Percentiles rank a stretch among this genome's conserved stretches.
Evolutionary conservation across 257 asterid species (phyloP).

Genomic region (Henckelia pumila): DNA sequence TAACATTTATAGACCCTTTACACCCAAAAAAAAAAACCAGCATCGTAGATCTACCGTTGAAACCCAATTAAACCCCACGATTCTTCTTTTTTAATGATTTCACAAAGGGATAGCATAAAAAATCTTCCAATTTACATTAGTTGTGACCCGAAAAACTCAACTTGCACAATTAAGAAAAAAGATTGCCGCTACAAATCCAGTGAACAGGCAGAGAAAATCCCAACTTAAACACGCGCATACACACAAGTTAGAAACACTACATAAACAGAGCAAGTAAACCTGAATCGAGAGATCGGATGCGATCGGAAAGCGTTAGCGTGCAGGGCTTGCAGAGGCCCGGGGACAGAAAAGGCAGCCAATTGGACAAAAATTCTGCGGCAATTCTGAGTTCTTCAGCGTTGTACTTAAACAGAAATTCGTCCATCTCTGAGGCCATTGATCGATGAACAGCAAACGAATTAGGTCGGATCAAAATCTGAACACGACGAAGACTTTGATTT

Average conservation of each 20-base stretch:
- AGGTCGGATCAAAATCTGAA: neutral
- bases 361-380: conserved; percentile 85
- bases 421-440: conserved; percentile 13
- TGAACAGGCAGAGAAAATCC: neutral
- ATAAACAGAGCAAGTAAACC: conserved; percentile 22
- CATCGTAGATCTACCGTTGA: neutral
- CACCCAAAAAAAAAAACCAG: neutral
- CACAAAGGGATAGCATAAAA: neutral
- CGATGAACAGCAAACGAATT: neutral
- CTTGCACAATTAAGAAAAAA: neutral
- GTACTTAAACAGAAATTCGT: conserved; percentile 58
- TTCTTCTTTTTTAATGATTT: too few relatives aligned
- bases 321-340: conserved; percentile 78
- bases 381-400: conserved; percentile 51
- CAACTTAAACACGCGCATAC: neutral
- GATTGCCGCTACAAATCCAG: neutral
- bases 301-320: conserved; percentile 38
- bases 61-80: too few relatives aligned
- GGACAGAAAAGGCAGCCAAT: conserved; percentile 83
- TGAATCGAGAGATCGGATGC: conserved; percentile 58
- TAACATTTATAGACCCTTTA: conserved; percentile 12
- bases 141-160: neutral
- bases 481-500: too few relatives aligned
- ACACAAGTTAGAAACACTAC: neutral
- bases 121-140: neutral